Percentiles rank a stretch among this genome's conserved stretches.
These are phyloP conservation scores for Drechslerella stenobrocha DNA, from an alignment of 2,329 filamentous ascomycete genomes.

Conservation along the genomic window DNA sequence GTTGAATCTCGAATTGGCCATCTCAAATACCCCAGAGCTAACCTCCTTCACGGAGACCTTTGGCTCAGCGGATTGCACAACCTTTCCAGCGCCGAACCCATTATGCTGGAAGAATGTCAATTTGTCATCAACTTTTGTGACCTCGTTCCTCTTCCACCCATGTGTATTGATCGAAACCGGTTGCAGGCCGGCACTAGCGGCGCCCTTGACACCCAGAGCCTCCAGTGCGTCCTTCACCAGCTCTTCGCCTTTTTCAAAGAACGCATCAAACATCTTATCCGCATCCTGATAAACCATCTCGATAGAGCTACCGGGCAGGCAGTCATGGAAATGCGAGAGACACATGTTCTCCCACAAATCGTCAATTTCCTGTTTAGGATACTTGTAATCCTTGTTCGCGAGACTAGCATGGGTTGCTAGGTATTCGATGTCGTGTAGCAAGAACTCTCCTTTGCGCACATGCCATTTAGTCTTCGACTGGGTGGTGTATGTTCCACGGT, in stretches of 20 bases:
- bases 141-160: constrained; percentile 77
- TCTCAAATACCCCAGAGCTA: constrained; percentile 68
- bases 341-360: constrained; percentile 92
- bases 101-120: constrained; percentile 38
- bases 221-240: constrained; percentile 71
- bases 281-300: constrained; percentile 99
- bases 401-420: constrained; percentile 83
- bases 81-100: constrained; percentile 32
- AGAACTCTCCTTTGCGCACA: constrained; percentile 81
- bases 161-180: constrained; percentile 78
- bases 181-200: constrained; percentile 57
- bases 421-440: constrained; percentile 85
- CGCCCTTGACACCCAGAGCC: constrained; percentile 66
- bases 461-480: constrained; percentile 97
- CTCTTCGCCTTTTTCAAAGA: constrained; percentile 75
- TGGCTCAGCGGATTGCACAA: constrained; percentile 51
- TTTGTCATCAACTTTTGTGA: constrained; percentile 63
- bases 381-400: constrained; percentile 73
- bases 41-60: constrained; percentile 62
- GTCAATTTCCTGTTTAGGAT: constrained; percentile 92
- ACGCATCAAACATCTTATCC: constrained; percentile 79
- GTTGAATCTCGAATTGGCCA: constrained; percentile 76
- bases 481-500: constrained; percentile 95
- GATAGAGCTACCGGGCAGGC: constrained; percentile 89
- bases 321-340: constrained; percentile 97